Base-by-base conservation (phyloP, 345 rosid species). In the Geranium brycei region DNA sequence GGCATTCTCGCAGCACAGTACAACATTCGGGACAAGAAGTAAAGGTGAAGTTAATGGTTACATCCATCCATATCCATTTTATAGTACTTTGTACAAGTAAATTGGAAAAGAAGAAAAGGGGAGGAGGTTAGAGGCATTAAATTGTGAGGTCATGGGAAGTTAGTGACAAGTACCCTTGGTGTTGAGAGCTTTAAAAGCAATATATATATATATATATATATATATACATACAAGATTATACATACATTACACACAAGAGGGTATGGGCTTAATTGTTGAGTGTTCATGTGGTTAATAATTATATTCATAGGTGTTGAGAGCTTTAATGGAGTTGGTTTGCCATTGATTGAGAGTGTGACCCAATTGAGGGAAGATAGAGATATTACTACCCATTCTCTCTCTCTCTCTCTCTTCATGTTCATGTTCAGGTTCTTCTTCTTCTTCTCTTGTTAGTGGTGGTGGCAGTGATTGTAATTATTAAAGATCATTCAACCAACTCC, bases 311-410 rank as follows among this genome's bases (percentile, higher is more conserved):
- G 61, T 53, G 68, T 53, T 12, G 64, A 47, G 15, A 56, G 62
- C 62, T 67, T 67, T 62, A 58, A 68, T 60, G 58, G 69, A 55
- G 69, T 64, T 64, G 28, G 47, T 51, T 73, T 72, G 59, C 68
- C 14, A 47, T 47, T 47, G 53, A 47, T 47, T 69, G 51, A 40
- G 71, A 75, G 79, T 72, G 88, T 72, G 88, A 75, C 65, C 78
- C 72, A 71, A 70, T 70, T 66, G 79, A 18, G 15, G 72, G 82
- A 78, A 78, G 82, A 69, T 72, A 84, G 78, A 79, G 84, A 79
- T 79, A 78, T 68, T 70, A 73, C 80, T 32, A 32, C 38, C 59
- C 31, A 18, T 53, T 64, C 62, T 65, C 72, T 18, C 64, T 70
- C 70, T 56, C 71, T 71, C 78, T 74, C 64, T 78, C 75, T 75